These are phyloP conservation scores for Colletotrichum sp. DNA, from an alignment of 2,329 filamentous ascomycete genomes.

Conservation along the genomic window DNA sequence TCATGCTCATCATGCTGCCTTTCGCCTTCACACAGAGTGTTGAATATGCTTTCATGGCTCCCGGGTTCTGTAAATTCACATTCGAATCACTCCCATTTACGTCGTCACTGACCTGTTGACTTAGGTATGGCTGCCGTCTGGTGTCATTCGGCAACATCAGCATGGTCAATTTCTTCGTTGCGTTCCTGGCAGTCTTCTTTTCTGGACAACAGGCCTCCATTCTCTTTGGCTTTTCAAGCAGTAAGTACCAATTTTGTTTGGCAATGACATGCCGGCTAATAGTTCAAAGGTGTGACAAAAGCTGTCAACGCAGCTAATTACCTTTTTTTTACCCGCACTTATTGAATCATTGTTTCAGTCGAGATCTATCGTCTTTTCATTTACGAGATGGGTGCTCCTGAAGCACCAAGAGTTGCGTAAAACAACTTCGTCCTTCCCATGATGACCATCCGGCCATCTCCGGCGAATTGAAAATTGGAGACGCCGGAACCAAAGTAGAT, in stretches of 20 bases:
- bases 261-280: neutral
- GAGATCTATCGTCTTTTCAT: neutral
- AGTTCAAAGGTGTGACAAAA: neutral
- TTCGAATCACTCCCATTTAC: neutral
- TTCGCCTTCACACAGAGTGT: slow-evolving; percentile 42
- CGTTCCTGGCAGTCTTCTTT: slow-evolving; percentile 56
- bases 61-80: slow-evolving; percentile 41
- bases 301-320: neutral
- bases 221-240: slow-evolving; percentile 53
- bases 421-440: slow-evolving; percentile 38
- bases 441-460: slow-evolving; percentile 39
- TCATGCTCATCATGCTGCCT: slow-evolving; percentile 37
- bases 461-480: slow-evolving; percentile 52
- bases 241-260: slow-evolving; percentile 23
- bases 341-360: neutral
- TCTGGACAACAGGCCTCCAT: slow-evolving; percentile 44
- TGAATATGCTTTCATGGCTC: slow-evolving; percentile 42
- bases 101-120: neutral
- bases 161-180: slow-evolving; percentile 49
- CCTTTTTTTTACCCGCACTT: too few relatives aligned
- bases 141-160: slow-evolving; percentile 41
- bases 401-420: slow-evolving; percentile 33
- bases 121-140: slow-evolving; percentile 39
- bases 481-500: slow-evolving; percentile 52
- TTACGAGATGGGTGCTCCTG: neutral